Evolutionary conservation across 179 eudicot species (phyloP).

Genomic region (Patellifolia procumbens): DNA sequence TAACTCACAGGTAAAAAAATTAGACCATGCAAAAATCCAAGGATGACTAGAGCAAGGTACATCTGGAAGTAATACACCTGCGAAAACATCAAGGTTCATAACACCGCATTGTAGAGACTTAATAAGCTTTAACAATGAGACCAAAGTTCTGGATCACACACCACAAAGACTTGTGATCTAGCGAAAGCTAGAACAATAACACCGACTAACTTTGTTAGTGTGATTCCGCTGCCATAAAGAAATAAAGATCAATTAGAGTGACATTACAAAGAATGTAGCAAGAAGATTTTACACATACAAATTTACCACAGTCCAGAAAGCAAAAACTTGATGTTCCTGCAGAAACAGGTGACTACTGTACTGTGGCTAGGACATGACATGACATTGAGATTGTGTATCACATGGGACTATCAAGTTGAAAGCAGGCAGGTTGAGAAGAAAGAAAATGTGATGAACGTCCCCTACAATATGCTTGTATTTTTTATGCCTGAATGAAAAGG

Average conservation of each 20-base stretch:
- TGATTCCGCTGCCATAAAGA: slow-evolving; percentile 79
- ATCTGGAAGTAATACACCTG: slow-evolving; percentile 99
- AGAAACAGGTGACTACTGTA: no score
- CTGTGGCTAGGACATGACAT: no score
- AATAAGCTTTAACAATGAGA: not conserved
- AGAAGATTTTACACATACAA: not conserved
- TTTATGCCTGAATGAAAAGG: not conserved
- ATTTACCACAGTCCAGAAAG: not conserved
- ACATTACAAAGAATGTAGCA: not conserved
- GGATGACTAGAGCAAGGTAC: slow-evolving; percentile 92
- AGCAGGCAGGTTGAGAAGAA: not conserved
- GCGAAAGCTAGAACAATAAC: slow-evolving; percentile 94
- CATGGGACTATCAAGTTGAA: not conserved
- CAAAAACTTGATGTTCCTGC: not conserved
- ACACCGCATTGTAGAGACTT: not conserved
- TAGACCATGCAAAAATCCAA: slow-evolving; percentile 95
- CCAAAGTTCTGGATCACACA: slow-evolving; percentile 29
- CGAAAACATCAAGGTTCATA: slow-evolving; percentile 18
- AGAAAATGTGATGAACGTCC: not conserved
- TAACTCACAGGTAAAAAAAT: slow-evolving; percentile 92
- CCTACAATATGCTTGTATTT: not conserved
- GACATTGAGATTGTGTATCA: not conserved
- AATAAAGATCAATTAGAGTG: not conserved
- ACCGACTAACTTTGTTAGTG: slow-evolving; percentile 94
- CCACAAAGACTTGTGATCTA: slow-evolving; percentile 97